Evolutionary conservation across 2,329 filamentous ascomycete species (phyloP).

Genomic region (Clonostachys chloroleuca): DNA sequence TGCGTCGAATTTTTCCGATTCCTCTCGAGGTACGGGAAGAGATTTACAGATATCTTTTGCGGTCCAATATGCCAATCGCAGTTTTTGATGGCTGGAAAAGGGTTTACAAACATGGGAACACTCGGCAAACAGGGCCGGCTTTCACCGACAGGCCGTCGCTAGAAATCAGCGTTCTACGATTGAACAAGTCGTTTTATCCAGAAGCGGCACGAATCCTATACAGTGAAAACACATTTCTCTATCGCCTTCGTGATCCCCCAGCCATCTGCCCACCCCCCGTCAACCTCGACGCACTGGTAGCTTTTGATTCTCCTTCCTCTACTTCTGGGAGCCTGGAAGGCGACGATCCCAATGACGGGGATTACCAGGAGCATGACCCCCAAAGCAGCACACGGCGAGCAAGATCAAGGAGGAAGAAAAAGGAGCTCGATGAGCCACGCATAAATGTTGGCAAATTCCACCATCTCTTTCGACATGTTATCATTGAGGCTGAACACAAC

Average conservation of each 20-base stretch:
- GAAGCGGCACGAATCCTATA: constrained; percentile 39
- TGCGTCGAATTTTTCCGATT: no score
- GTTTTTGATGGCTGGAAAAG: no score
- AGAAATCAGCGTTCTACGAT: no score
- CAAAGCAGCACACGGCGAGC: no score
- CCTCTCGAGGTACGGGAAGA: no score
- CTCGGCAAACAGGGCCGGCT: no score
- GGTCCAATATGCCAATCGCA: no score
- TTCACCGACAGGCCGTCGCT: no score
- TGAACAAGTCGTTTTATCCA: constrained; percentile 14
- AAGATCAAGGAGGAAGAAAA: no score
- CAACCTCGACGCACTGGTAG: constrained; percentile 7
- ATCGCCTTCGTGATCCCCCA: constrained; percentile 33
- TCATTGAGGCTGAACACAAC: constrained; percentile 36
- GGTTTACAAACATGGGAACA: no score
- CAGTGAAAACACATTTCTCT: constrained; percentile 40
- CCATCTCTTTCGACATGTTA: constrained; percentile 31
- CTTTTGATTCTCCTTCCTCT: constrained; percentile 3
- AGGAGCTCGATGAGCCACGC: not conserved
- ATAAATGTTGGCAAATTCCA: constrained; percentile 28
- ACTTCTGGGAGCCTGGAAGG: not conserved
- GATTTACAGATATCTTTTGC: no score
- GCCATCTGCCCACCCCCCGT: constrained; percentile 1
- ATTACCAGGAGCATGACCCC: not conserved
- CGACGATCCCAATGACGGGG: constrained; percentile 2